Conservation (phyloP, 345 rosid genomes). For the Arabidopsis suecica region DNA sequence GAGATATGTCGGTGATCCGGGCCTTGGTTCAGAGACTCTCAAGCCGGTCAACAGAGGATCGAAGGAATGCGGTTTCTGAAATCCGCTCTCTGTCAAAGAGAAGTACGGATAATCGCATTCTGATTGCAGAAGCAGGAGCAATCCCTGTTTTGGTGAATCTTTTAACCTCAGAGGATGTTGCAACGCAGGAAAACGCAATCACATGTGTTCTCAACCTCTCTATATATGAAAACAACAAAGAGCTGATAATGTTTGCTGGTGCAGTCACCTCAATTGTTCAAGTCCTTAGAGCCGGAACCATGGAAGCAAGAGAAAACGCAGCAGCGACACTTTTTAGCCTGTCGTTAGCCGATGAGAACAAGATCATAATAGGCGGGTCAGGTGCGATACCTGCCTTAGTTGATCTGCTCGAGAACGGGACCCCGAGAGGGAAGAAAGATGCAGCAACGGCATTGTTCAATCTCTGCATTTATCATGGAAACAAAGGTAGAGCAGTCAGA, state of each 20-base stretch:
- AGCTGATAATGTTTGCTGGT: constrained; percentile 46
- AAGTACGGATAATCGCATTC: constrained; percentile 70
- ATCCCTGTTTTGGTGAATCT: constrained; percentile 46
- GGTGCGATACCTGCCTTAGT: constrained; percentile 62
- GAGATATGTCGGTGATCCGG: constrained; percentile 59
- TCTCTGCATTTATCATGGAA: constrained; percentile 74
- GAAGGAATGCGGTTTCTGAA: constrained; percentile 82
- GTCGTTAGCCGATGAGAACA: constrained; percentile 61
- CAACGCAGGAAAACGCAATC: constrained; percentile 46
- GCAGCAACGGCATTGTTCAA: constrained; percentile 81
- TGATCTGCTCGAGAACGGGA: constrained; percentile 55
- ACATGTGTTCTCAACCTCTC: constrained; percentile 48
- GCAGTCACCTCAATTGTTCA: constrained; percentile 46
- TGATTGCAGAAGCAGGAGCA: constrained; percentile 78
- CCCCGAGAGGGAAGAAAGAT: constrained; percentile 60
- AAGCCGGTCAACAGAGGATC: constrained; percentile 70
- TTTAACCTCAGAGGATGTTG: constrained; percentile 38
- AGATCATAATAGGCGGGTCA: constrained; percentile 57
- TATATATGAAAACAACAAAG: constrained; percentile 46
- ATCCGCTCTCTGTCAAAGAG: constrained; percentile 76
- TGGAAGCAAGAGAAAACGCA: constrained; percentile 49
- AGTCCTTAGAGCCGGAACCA: constrained; percentile 47
- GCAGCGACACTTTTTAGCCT: constrained; percentile 62
- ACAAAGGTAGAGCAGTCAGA: constrained; percentile 80
- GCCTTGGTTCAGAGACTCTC: constrained; percentile 58